Evolutionary conservation across 163 green algal genomes (phyloP).

Genomic region (Scenedesmus sp.): DNA sequence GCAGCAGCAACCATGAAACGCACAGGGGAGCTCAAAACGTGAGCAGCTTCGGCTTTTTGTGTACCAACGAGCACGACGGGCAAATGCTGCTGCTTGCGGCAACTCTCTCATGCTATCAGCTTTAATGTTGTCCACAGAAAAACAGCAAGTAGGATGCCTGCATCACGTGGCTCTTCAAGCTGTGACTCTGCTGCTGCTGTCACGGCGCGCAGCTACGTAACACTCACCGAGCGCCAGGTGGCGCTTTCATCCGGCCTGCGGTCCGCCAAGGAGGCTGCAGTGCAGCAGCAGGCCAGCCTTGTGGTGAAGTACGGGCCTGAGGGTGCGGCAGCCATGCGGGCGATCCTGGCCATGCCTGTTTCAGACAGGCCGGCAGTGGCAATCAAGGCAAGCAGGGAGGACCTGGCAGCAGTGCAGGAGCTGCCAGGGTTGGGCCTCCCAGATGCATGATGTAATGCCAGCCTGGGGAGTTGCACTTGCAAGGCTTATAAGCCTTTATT

Average conservation of each 20-base stretch:
- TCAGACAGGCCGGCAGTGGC: neutral
- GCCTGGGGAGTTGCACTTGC: no score
- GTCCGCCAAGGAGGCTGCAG: neutral
- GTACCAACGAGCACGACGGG: no score
- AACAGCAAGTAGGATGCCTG: neutral
- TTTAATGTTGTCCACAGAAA: neutral
- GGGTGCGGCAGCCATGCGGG: conserved; percentile 31
- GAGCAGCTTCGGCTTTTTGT: neutral
- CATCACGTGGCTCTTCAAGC: neutral
- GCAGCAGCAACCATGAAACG: conserved; percentile 9
- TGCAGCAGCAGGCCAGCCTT: neutral
- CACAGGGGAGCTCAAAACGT: conserved; percentile 1
- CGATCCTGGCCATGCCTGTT: conserved; percentile 24
- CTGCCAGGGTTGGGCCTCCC: neutral
- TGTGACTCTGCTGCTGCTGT: neutral
- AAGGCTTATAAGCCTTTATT: no score
- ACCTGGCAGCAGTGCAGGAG: conserved; percentile 21
- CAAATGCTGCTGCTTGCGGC: no score
- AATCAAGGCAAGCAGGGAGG: conserved; percentile 27
- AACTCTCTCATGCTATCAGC: no score
- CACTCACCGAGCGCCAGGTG: neutral
- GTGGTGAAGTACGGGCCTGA: conserved; percentile 30
- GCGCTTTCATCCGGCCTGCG: neutral
- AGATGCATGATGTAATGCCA: neutral
- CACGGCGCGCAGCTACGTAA: conserved; percentile 23